A percentile compares a stretch with the other conserved stretches of the same genome.
phyloP scores from a whole-genome alignment of 2,329 filamentous ascomycete species.

The Penicillium sp. region DNA sequence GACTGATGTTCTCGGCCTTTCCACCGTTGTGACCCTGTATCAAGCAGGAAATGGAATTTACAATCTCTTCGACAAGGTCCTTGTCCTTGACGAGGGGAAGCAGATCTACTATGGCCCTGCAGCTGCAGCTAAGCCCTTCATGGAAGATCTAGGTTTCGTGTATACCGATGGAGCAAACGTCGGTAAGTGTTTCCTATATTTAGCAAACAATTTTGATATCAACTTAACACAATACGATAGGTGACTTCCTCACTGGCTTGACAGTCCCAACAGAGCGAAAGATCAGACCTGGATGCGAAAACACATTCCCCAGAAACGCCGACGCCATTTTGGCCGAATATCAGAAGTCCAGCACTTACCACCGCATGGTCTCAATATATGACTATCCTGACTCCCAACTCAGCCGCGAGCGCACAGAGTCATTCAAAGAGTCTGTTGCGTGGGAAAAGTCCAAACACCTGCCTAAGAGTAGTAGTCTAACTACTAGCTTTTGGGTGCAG shows the following conservation, averaged over 20 bases:
- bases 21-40: slow-evolving; percentile 10
- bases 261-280: slow-evolving; percentile 54
- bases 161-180: slow-evolving; percentile 61
- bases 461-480: slow-evolving; percentile 55
- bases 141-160: slow-evolving; percentile 64
- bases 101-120: slow-evolving; percentile 64
- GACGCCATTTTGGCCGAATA: slow-evolving; percentile 50
- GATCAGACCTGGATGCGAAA: slow-evolving; percentile 44
- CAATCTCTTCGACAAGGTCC: slow-evolving; percentile 13
- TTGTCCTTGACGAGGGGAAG: slow-evolving; percentile 14
- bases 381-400: slow-evolving; percentile 54
- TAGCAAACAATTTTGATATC: not conserved
- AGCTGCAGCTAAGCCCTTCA: slow-evolving; percentile 59
- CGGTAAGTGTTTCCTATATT: not conserved
- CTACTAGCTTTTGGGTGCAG: slow-evolving; percentile 55
- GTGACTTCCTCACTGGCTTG: slow-evolving; percentile 66
- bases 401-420: slow-evolving; percentile 47
- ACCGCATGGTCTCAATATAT: slow-evolving; percentile 56
- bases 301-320: slow-evolving; percentile 45
- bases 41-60: slow-evolving; percentile 16
- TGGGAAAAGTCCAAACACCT: slow-evolving; percentile 58
- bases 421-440: slow-evolving; percentile 55
- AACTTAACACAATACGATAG: slow-evolving; percentile 36
- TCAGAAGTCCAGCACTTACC: slow-evolving; percentile 51
- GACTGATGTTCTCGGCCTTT: slow-evolving; percentile 11